Percentiles rank a stretch among this genome's conserved stretches.
Evolutionary conservation across 1,284 basidiomycete genomes (phyloP).

Genomic region (Heterobasidion annosum): DNA sequence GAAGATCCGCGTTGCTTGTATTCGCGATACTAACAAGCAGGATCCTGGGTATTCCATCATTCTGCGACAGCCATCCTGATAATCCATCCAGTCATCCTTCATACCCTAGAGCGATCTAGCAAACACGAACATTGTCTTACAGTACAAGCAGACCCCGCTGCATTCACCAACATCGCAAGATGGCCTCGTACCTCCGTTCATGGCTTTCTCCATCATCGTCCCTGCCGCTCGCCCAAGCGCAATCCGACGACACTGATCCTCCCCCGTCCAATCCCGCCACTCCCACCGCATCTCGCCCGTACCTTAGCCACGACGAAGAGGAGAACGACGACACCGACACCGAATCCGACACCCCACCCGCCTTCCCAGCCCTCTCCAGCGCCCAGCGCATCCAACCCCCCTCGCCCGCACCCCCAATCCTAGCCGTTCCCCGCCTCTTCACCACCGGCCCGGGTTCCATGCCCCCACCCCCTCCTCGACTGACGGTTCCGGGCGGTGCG

Average conservation of each 20-base stretch:
- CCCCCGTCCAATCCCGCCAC: no score
- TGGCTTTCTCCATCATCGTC: constrained; percentile 9
- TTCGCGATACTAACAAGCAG: no score
- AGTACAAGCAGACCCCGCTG: no score
- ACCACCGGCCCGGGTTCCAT: constrained; percentile 45
- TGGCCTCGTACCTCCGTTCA: constrained; percentile 13
- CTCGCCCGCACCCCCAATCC: constrained; percentile 12
- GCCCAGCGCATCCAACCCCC: constrained; percentile 53
- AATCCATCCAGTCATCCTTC: no score
- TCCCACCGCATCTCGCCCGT: constrained; percentile 11
- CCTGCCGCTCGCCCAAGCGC: constrained; percentile 1
- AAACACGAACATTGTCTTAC: no score
- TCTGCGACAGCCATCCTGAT: no score
- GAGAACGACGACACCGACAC: constrained; percentile 16
- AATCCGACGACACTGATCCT: background rate
- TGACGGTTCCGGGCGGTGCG: constrained; percentile 26
- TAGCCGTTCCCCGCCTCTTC: constrained; percentile 31
- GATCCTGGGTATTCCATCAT: no score
- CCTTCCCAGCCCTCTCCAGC: constrained; percentile 77
- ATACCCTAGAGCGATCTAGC: no score
- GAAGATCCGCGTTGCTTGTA: no score
- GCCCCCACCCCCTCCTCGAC: constrained; percentile 61
- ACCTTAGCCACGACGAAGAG: constrained; percentile 33
- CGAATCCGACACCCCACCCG: constrained; percentile 67
- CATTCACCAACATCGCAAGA: background rate